A percentile compares a stretch with the other conserved stretches of the same genome.
Conservation (phyloP, 2,329 filamentous ascomycete species). For the Epichloe glyceriae region DNA sequence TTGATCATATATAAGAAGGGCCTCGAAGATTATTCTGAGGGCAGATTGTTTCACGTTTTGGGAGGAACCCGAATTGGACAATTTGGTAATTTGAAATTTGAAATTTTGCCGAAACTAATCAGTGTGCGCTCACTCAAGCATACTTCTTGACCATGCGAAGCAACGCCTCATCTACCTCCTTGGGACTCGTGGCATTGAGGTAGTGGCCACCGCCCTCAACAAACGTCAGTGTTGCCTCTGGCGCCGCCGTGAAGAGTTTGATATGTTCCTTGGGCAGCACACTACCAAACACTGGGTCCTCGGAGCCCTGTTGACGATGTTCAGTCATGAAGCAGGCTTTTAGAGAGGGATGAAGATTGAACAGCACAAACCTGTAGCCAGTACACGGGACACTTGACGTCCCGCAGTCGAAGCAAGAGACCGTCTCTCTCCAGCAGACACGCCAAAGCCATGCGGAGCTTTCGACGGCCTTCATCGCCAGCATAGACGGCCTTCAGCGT, state of each 20-base stretch:
- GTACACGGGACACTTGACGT: slow-evolving; percentile 37
- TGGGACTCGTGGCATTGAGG: slow-evolving; percentile 34
- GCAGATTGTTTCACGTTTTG: neutral
- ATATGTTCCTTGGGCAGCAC: slow-evolving; percentile 33
- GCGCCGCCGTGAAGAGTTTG: slow-evolving; percentile 33
- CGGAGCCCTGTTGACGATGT: slow-evolving; percentile 24
- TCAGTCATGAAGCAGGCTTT: neutral
- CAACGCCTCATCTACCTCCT: slow-evolving; percentile 31
- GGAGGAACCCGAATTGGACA: neutral
- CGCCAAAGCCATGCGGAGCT: slow-evolving; percentile 31
- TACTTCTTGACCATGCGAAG: slow-evolving; percentile 28
- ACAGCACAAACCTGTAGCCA: slow-evolving; percentile 34
- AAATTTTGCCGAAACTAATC: neutral
- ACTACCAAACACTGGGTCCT: slow-evolving; percentile 30
- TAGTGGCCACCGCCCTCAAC: slow-evolving; percentile 35
- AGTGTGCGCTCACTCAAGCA: slow-evolving; percentile 4
- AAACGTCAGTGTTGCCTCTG: slow-evolving; percentile 28
- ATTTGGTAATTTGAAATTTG: neutral
- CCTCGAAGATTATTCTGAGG: neutral
- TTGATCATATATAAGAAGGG: too few species aligned
- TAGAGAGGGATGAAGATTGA: neutral
- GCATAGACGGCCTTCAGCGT: slow-evolving; percentile 32
- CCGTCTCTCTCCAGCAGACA: slow-evolving; percentile 35
- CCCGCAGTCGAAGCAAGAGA: slow-evolving; percentile 29
- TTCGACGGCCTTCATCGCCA: slow-evolving; percentile 36